phyloP scores from a whole-genome alignment of 352 stramenopile genomes.

The Globisporangium orthogonon region DNA sequence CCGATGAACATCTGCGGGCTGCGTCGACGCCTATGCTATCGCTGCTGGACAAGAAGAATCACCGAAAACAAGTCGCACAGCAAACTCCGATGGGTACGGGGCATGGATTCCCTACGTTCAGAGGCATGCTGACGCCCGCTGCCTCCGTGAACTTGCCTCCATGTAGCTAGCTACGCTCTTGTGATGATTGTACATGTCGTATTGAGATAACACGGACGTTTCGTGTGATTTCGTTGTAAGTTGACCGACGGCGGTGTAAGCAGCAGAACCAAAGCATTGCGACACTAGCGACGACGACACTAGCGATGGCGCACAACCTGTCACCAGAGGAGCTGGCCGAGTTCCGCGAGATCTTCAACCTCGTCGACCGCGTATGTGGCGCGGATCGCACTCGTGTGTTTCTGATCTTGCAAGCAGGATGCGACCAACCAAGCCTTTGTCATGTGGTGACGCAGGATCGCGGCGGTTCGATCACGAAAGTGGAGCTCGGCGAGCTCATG shows the following conservation, averaged over 20 bases:
- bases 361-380: conserved; percentile 78
- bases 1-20: background rate
- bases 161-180: conserved; percentile 1
- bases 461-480: conserved; percentile 91
- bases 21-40: conserved; percentile 5
- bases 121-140: conserved; percentile 1
- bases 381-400: background rate
- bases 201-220: background rate
- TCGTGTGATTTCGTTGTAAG: background rate
- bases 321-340: conserved; percentile 82
- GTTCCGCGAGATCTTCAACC: conserved; percentile 94
- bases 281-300: conserved; percentile 12
- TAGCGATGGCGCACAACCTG: conserved; percentile 55
- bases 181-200: too few relatives aligned
- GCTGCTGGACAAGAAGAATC: conserved; percentile 5
- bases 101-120: background rate
- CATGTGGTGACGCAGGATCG: conserved; percentile 53
- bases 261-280: background rate
- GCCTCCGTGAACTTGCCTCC: conserved; percentile 5
- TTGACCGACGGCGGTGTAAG: too few relatives aligned
- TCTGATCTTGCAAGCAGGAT: background rate
- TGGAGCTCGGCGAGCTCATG: conserved; percentile 92
- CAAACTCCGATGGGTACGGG: background rate
- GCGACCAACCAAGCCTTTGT: background rate
- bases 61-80: conserved; percentile 1